Base-by-base conservation (phyloP, 2,329 filamentous ascomycete genomes). In the Epichloe hybrida region DNA sequence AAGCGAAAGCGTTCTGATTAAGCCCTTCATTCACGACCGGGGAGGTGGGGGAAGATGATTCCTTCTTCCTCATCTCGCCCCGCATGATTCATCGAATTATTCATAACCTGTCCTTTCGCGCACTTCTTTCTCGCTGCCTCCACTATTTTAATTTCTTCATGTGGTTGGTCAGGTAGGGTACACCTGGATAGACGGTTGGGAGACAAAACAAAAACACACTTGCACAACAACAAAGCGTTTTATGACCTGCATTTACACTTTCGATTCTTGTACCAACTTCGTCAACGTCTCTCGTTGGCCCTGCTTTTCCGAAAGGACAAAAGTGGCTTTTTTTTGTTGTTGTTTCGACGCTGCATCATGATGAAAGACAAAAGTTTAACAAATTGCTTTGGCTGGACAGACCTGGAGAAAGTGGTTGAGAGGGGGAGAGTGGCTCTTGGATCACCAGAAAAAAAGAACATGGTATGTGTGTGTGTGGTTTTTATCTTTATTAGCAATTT, bases 1-100 rank as follows among this genome's bases (percentile, higher is more conserved):
- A 80, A 81, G 72, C 87, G 87, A 77, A 93, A 91, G 83, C 83
- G 86, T 64, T 77, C 77, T 40, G 79, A 83, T 52, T 85, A 72
- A 70, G 61, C 50, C 11, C 31, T 46, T 20, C 20, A 21, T 20
- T 34, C 11, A 11, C 37, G 46, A 34, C 42, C n/a, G 38, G 38
- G 9, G 20, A 20, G 17, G 6, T 6, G 21, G 20, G 23, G 21
- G 39, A 23, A 8, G 27, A 4, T 31, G 27, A 31, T 31, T 35
- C 9, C 3, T 34, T 21, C 20, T 36, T 21, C 15, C 31, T 15
- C 15, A 9, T 7, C 34, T n/a, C n/a, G 23, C 17, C 21, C 8
- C 13, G 23, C 41, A 43, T 31, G 41, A 43, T 42, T 42, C 12
- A 11, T 42, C 27, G 27, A 31, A 31, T 31, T 31, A 31, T 11